A percentile compares a stretch with the other conserved stretches of the same genome.
Conservation (phyloP, 108 stramenopile species). For the Cyclotella choctawhatcheeana region DNA sequence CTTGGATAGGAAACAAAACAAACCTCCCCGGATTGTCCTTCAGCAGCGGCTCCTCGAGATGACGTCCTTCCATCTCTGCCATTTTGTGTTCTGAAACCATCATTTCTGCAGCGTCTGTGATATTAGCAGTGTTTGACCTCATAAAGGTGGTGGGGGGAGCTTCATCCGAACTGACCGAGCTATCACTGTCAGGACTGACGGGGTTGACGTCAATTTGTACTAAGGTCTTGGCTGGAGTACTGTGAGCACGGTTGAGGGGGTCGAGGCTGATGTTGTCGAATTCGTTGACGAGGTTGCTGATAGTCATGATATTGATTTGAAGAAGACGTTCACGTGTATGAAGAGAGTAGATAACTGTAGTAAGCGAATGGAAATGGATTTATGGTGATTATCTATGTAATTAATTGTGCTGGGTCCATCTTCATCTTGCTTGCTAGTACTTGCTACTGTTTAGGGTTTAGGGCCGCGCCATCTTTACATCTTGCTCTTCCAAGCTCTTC, state of each 20-base stretch:
- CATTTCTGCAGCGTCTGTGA: not conserved
- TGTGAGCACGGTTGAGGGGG: constrained; percentile 21
- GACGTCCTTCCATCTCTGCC: constrained; percentile 63
- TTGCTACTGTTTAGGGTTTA: too few relatives aligned
- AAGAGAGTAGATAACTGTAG: too few relatives aligned
- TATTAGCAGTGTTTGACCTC: not conserved
- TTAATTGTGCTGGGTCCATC: too few relatives aligned
- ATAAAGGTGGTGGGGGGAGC: not conserved
- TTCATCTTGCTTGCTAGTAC: too few relatives aligned
- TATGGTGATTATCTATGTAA: too few relatives aligned
- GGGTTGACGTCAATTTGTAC: not conserved
- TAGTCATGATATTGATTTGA: constrained; percentile 49
- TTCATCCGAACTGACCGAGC: constrained; percentile 28
- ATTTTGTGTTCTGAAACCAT: constrained; percentile 74
- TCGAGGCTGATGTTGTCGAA: constrained; percentile 39
- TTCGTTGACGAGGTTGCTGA: constrained; percentile 33
- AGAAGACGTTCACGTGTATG: not conserved
- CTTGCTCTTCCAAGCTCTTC: too few relatives aligned
- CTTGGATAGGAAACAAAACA: constrained; percentile 99
- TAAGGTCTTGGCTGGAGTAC: constrained; percentile 34
- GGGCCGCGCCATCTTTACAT: not conserved
- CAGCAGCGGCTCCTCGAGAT: constrained; percentile 67
- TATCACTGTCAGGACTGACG: constrained; percentile 24
- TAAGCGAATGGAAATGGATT: too few relatives aligned
- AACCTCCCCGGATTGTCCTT: constrained; percentile 92